A percentile compares a stretch with the other conserved stretches of the same genome.
phyloP scores from a whole-genome alignment of 2,329 filamentous ascomycete genomes.

The Scedosporium boydii region DNA sequence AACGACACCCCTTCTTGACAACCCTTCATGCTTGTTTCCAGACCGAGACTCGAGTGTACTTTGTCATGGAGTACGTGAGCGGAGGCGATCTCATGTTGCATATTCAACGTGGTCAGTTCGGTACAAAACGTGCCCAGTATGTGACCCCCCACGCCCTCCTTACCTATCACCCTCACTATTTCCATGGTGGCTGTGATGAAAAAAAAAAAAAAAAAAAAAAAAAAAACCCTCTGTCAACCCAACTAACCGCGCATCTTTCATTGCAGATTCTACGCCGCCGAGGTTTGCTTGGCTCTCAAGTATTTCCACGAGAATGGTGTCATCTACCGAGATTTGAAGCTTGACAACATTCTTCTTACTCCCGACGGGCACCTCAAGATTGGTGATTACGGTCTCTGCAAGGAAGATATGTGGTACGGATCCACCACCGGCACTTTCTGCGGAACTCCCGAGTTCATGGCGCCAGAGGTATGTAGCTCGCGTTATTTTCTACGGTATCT shows the following conservation, averaged over 20 bases:
- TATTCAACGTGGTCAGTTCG: constrained; percentile 94
- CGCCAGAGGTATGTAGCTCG: constrained; percentile 61
- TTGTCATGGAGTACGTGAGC: constrained; percentile 99
- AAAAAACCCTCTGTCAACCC: background rate
- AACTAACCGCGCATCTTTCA: background rate
- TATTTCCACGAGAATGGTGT: constrained; percentile 99
- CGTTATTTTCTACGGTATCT: background rate
- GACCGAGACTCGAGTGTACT: constrained; percentile 96
- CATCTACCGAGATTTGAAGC: constrained; percentile 96
- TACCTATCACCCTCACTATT: background rate
- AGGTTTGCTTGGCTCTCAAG: constrained; percentile 93
- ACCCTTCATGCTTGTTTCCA: constrained; percentile 98
- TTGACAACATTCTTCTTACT: constrained; percentile 83
- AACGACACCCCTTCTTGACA: constrained; percentile 89
- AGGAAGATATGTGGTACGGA: constrained; percentile 99
- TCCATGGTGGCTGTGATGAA: background rate
- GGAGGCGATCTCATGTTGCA: constrained; percentile 98
- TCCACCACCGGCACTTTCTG: constrained; percentile 97
- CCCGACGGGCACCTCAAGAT: constrained; percentile 98
- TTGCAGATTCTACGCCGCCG: constrained; percentile 85
- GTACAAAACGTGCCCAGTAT: constrained; percentile 89
- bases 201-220: background rate
- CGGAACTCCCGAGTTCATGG: constrained; percentile 99
- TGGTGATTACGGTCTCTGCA: constrained; percentile 96
- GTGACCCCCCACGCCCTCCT: constrained; percentile 23